Evolutionary conservation across 352 stramenopile species (phyloP).

Genomic region (Stramenopiles sp.): DNA sequence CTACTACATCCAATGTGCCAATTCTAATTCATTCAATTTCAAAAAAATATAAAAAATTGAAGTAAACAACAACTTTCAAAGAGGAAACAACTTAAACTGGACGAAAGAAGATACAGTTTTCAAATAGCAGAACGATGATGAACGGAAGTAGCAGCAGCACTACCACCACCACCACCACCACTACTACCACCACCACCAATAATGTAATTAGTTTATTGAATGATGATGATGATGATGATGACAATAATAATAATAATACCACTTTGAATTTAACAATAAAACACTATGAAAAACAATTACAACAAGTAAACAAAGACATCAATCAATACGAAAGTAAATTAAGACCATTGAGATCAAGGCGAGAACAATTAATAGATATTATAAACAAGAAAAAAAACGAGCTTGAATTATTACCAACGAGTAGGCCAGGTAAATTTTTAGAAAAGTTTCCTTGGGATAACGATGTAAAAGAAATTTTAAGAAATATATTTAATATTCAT

Average conservation of each 20-base stretch:
- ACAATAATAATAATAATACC: no score
- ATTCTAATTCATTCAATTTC: no score
- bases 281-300: no score
- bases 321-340: not conserved
- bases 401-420: not conserved
- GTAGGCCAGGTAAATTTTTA: not conserved
- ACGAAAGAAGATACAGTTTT: not conserved
- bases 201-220: no score
- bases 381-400: not conserved
- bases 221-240: no score
- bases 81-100: no score
- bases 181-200: not conserved
- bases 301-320: not conserved
- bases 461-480: not conserved
- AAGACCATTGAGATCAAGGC: not conserved
- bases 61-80: no score
- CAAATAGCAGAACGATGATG: not conserved
- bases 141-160: not conserved
- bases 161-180: not conserved
- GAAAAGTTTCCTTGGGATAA: not conserved
- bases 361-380: not conserved
- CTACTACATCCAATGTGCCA: no score
- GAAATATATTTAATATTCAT: conserved; percentile 35
- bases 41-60: no score
- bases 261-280: no score